Base-by-base conservation (phyloP, 176 grass and related monocot species). In the Ensete ventricosum region DNA sequence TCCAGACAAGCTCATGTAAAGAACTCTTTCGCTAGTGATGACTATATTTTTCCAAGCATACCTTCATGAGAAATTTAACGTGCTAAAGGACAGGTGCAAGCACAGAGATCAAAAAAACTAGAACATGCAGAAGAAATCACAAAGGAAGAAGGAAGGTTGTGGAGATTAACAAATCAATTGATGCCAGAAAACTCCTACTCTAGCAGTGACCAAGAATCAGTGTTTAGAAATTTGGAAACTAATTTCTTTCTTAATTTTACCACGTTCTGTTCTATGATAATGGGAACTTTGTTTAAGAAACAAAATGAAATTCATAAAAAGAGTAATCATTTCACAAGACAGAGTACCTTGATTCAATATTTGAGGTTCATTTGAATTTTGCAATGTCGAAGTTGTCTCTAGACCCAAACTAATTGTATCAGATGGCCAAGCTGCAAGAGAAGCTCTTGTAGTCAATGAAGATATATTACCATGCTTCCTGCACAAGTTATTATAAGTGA, bases 361-460 rank as follows among this genome's bases (percentile, higher is more conserved):
- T 81, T 83, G 77, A 63, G 69, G 72, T 64, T 78, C n/a, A 81
- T 83, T 76, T 51, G 79, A 67, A 75, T 73, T 73, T 74, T 77
- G 73, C 73, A 75, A 67, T 53, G 82, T 63, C 43, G 77, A 65
- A 82, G 82, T 79, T 53, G 62, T 78, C 63, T 84, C 69, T 63
- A 50, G 50, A 20, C 78, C 68, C 76, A 64, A 73, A 87, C 77
- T 74, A 69, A 79, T 71, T 21, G 53, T 29, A 82, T 77, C 69
- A 27, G 67, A 51, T 74, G 90, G 76, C 94, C 94, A 93, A 48
- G 94, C 94, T 78, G 90, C 90, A 74, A 84, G 73, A 70, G 83
- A 80, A 76, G 88, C 90, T 50, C 82, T 92, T 25, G 58, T 80
- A 80, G 88, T 77, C 54, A 98, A 85, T 64, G 82, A 68, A 58